Percentiles rank a stretch among this genome's conserved stretches.
phyloP scores from a whole-genome alignment of 2,329 filamentous ascomycete species.

The Monilinia fructicola region DNA sequence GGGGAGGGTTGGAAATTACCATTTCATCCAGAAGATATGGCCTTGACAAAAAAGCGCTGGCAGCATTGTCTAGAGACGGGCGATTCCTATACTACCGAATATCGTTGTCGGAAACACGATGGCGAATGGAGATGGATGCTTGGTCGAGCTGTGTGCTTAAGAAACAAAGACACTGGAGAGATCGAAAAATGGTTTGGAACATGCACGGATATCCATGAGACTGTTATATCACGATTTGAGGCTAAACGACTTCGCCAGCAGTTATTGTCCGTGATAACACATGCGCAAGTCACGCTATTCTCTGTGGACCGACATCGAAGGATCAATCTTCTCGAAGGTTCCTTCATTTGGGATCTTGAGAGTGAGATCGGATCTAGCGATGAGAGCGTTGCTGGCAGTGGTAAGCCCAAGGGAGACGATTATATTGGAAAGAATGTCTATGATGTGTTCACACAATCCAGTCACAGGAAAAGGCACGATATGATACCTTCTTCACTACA shows the following conservation, averaged over 20 bases:
- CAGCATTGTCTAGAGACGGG: conserved; percentile 63
- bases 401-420: conserved; percentile 32
- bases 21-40: conserved; percentile 70
- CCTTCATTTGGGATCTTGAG: conserved; percentile 53
- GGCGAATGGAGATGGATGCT: conserved; percentile 80
- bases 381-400: conserved; percentile 33
- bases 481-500: conserved; percentile 48
- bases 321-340: conserved; percentile 70
- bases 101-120: conserved; percentile 63
- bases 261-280: conserved; percentile 69
- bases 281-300: conserved; percentile 75
- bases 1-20: conserved; percentile 62
- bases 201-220: conserved; percentile 76
- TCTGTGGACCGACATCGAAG: conserved; percentile 62
- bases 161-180: conserved; percentile 61
- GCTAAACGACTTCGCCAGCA: conserved; percentile 67
- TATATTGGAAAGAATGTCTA: conserved; percentile 62
- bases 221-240: conserved; percentile 65
- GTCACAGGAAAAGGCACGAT: conserved; percentile 24
- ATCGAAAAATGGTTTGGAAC: conserved; percentile 82
- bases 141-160: conserved; percentile 67
- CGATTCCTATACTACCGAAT: conserved; percentile 68
- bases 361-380: conserved; percentile 41
- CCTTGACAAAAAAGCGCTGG: conserved; percentile 58
- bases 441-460: conserved; percentile 55